These are phyloP conservation scores for Recurvomyces mirabilis DNA, from an alignment of 495 filamentous ascomycete species.

Conservation along the genomic window DNA sequence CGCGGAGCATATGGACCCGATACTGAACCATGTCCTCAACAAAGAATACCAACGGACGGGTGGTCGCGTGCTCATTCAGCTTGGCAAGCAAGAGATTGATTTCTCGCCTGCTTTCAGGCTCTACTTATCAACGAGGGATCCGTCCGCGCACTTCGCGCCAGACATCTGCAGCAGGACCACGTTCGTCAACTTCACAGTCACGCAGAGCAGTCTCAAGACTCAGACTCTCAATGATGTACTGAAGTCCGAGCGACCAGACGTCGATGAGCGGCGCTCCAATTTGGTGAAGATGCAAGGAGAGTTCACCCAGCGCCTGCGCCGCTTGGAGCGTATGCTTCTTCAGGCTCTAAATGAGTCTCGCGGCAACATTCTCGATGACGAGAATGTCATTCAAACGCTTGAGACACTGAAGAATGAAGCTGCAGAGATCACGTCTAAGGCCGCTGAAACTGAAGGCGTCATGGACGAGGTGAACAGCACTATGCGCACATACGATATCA, in stretches of 20 bases:
- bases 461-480: conserved; percentile 96
- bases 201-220: conserved; percentile 94
- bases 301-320: conserved; percentile 91
- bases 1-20: conserved; percentile 90
- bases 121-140: conserved; percentile 90
- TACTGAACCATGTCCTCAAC: conserved; percentile 97
- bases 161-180: conserved; percentile 97
- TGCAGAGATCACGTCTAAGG: conserved; percentile 89
- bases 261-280: conserved; percentile 92
- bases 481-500: conserved; percentile 81
- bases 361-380: conserved; percentile 96
- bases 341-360: conserved; percentile 94
- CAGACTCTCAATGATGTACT: conserved; percentile 94
- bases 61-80: conserved; percentile 92
- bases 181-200: conserved; percentile 99
- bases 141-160: conserved; percentile 90
- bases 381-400: conserved; percentile 93
- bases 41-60: conserved; percentile 99
- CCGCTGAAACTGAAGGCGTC: conserved; percentile 90
- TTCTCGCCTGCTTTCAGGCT: conserved; percentile 96
- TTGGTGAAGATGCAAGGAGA: conserved; percentile 97
- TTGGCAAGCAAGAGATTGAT: conserved; percentile 98
- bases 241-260: conserved; percentile 93
- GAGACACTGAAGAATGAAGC: conserved; percentile 97
- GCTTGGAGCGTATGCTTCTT: conserved; percentile 88